phyloP scores from a whole-genome alignment of 2,329 filamentous ascomycete genomes.

The Geosmithia putterillii region DNA sequence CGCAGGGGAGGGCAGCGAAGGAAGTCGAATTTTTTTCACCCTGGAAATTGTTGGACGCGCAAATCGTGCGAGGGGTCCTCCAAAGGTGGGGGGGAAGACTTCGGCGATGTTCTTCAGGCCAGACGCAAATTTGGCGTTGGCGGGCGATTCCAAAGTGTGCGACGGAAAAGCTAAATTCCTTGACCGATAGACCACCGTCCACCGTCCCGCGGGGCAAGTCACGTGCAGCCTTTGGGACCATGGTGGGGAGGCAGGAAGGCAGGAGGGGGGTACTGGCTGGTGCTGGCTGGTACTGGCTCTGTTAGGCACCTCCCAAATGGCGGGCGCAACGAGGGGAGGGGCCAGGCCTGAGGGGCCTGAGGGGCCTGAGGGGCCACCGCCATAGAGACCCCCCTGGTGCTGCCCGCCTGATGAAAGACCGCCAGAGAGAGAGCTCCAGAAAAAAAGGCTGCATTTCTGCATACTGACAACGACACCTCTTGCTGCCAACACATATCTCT shows the following conservation, averaged over 20 bases:
- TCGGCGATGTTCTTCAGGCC: slow-evolving; percentile 6
- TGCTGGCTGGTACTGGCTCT: neutral
- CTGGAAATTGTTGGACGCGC: slow-evolving; percentile 4
- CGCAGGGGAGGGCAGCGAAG: neutral
- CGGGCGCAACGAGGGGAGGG: slow-evolving; percentile 1
- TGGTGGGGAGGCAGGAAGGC: no score
- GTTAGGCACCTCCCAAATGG: neutral
- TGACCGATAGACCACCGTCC: slow-evolving; percentile 11
- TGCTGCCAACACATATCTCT: neutral
- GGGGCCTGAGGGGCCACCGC: no score
- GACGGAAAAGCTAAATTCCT: slow-evolving; percentile 27
- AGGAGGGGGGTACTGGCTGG: neutral
- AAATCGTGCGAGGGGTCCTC: slow-evolving; percentile 8
- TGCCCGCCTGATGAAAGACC: neutral
- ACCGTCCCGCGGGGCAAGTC: slow-evolving; percentile 25
- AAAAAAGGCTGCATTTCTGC: slow-evolving; percentile 2
- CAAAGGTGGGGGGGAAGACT: slow-evolving; percentile 11
- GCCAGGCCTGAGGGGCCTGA: no score
- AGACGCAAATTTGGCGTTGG: slow-evolving; percentile 24
- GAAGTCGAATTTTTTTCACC: neutral
- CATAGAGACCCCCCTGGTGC: no score
- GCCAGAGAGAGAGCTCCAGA: slow-evolving; percentile 3
- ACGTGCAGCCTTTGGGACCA: slow-evolving; percentile 14
- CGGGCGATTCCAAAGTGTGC: slow-evolving; percentile 24
- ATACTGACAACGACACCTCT: neutral